Evolutionary conservation across 495 filamentous ascomycete genomes (phyloP).

Genomic region (Aspergillus olivimuriae): DNA sequence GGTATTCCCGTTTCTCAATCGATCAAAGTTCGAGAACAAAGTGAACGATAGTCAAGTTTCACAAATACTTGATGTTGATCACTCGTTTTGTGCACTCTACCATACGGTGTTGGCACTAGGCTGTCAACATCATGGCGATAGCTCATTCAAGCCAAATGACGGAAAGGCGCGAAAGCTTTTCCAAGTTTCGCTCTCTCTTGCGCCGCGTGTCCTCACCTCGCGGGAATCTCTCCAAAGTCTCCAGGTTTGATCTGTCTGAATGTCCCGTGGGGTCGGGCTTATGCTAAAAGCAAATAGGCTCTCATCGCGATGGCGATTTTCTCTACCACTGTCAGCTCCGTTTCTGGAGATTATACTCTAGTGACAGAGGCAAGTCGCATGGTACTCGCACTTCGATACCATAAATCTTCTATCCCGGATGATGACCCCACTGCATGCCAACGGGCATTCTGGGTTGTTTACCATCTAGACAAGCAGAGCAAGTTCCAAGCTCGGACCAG

Average conservation of each 20-base stretch:
- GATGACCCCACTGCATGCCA: conserved; percentile 7
- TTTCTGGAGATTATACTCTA: conserved; percentile 21
- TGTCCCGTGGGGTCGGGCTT: neutral
- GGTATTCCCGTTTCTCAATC: conserved; percentile 7
- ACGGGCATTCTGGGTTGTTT: conserved; percentile 29
- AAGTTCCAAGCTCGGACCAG: conserved; percentile 14
- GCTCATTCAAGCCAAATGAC: conserved; percentile 20
- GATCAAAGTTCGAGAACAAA: neutral
- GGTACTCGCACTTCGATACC: conserved; percentile 14
- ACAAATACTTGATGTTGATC: neutral
- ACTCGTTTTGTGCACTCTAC: conserved; percentile 20
- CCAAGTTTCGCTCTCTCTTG: conserved; percentile 11
- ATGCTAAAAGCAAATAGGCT: conserved; percentile 5
- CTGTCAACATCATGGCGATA: conserved; percentile 18
- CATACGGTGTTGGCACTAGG: conserved; percentile 25
- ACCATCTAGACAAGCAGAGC: conserved; percentile 25
- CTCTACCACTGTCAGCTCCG: conserved; percentile 15
- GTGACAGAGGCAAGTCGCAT: conserved; percentile 20
- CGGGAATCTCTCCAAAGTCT: conserved; percentile 13
- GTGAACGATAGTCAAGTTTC: neutral
- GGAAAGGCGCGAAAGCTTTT: conserved; percentile 23
- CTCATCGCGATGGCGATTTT: conserved; percentile 16
- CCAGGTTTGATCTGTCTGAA: conserved; percentile 10
- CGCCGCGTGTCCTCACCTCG: conserved; percentile 5
- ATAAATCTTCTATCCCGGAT: conserved; percentile 1